A percentile compares a stretch with the other conserved stretches of the same genome.
Evolutionary conservation across 257 asterid species (phyloP).

Genomic region (Coffea canephora): DNA sequence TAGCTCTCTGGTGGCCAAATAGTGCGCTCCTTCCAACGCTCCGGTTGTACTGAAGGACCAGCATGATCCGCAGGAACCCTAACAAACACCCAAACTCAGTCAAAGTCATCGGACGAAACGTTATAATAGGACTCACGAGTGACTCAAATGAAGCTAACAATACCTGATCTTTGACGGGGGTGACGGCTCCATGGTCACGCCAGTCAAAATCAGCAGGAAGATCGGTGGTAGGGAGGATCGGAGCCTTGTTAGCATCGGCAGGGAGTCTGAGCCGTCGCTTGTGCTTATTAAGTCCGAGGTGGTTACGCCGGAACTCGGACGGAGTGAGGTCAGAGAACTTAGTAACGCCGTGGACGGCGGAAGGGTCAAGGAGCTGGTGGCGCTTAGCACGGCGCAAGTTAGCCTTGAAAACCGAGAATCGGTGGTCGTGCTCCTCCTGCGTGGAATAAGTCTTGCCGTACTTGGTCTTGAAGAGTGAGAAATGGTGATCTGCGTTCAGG

Average conservation of each 20-base stretch:
- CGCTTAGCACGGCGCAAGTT: slow-evolving; percentile 76
- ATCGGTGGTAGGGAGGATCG: slow-evolving; percentile 61
- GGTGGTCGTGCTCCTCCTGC: slow-evolving; percentile 73
- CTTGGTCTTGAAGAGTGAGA: slow-evolving; percentile 58
- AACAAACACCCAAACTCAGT: slow-evolving; percentile 14
- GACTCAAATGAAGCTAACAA: neutral
- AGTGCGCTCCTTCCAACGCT: slow-evolving; percentile 88
- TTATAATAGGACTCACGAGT: neutral
- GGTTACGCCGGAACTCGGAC: slow-evolving; percentile 58
- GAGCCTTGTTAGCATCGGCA: slow-evolving; percentile 58
- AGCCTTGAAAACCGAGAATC: slow-evolving; percentile 70
- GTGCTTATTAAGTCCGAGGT: slow-evolving; percentile 54
- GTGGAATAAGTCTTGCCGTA: slow-evolving; percentile 56
- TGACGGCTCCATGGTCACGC: slow-evolving; percentile 88
- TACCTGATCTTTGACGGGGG: slow-evolving; percentile 84
- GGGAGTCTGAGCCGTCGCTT: slow-evolving; percentile 43
- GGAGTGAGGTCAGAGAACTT: slow-evolving; percentile 79
- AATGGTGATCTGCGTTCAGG: slow-evolving; percentile 71
- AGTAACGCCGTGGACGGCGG: slow-evolving; percentile 88
- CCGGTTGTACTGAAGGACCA: slow-evolving; percentile 94
- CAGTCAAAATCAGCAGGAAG: slow-evolving; percentile 77
- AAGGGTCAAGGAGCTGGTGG: slow-evolving; percentile 71
- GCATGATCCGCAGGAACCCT: slow-evolving; percentile 98
- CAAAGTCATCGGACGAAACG: neutral
- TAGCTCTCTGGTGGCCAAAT: slow-evolving; percentile 72